phyloP scores from a whole-genome alignment of 177 flowering plant species.

The Vitis hybrid region DNA sequence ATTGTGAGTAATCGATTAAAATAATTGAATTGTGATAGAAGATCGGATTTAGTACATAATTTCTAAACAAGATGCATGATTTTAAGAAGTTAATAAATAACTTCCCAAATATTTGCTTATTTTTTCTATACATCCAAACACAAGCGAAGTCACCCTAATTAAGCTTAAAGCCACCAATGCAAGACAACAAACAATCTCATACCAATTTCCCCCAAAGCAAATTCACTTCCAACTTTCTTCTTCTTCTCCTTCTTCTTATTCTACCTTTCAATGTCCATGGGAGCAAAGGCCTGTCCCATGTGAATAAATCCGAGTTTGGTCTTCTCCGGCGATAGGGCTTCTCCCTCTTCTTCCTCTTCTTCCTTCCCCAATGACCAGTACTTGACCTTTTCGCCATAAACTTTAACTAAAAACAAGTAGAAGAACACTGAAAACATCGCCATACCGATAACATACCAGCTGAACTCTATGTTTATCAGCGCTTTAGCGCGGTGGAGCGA shows the following conservation, averaged over 20 bases:
- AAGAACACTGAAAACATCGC: conserved; percentile 36
- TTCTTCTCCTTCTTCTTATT: too few relatives aligned
- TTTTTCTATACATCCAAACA: too few relatives aligned
- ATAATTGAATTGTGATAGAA: too few relatives aligned
- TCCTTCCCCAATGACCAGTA: conserved; percentile 33
- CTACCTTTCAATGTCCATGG: conserved; percentile 38
- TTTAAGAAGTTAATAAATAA: too few relatives aligned
- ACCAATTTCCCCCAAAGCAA: conserved; percentile 14
- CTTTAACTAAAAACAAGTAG: conserved; percentile 36
- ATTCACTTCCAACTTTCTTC: conserved; percentile 18
- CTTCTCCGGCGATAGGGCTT: conserved; percentile 39
- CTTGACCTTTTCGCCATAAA: conserved; percentile 36
- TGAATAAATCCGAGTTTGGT: conserved; percentile 25
- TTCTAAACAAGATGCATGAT: too few relatives aligned
- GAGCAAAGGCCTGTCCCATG: conserved; percentile 16
- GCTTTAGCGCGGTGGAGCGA: conserved; percentile 68
- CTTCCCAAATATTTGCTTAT: too few relatives aligned
- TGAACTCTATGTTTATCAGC: conserved; percentile 68
- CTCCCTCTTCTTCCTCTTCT: conserved; percentile 8
- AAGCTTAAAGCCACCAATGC: too few relatives aligned
- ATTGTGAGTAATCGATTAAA: too few relatives aligned
- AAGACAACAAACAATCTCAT: not conserved
- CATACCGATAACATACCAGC: conserved; percentile 46
- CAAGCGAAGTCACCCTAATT: too few relatives aligned
- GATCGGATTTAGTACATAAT: too few relatives aligned